A percentile compares a stretch with the other conserved stretches of the same genome.
Evolutionary conservation across 305 asterid genomes (phyloP).

Genomic region (Solanum hybrid): DNA sequence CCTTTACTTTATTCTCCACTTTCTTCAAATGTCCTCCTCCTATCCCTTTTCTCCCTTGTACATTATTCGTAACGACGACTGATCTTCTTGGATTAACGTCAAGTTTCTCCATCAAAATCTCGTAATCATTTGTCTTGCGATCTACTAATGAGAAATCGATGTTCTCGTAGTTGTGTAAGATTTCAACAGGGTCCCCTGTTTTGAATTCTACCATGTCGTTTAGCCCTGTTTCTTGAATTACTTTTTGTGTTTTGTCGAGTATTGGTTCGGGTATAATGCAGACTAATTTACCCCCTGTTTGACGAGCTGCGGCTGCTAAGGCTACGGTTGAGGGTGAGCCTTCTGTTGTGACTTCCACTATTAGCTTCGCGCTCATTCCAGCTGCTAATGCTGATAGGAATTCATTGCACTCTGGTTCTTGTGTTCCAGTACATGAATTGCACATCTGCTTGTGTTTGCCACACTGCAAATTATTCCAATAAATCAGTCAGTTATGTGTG

Average conservation of each 20-base stretch:
- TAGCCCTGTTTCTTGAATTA: conserved; percentile 44
- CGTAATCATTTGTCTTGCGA: conserved; percentile 29
- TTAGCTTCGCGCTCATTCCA: conserved; percentile 53
- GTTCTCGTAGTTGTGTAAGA: conserved; percentile 28
- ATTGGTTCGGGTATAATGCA: conserved; percentile 47
- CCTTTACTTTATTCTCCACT: conserved; percentile 28
- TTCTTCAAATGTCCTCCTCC: conserved; percentile 41
- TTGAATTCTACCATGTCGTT: conserved; percentile 44
- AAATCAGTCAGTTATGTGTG: background rate
- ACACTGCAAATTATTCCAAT: conserved; percentile 20
- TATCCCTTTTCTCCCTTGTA: conserved; percentile 43
- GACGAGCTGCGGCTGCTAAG: conserved; percentile 62
- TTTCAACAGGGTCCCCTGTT: conserved; percentile 47
- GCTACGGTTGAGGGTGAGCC: conserved; percentile 50
- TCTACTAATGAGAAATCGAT: conserved; percentile 55
- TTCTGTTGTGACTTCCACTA: conserved; percentile 50
- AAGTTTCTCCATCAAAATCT: conserved; percentile 24
- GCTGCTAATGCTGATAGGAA: conserved; percentile 57
- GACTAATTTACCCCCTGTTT: conserved; percentile 51
- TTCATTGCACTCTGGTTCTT: conserved; percentile 36
- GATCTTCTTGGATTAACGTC: conserved; percentile 47
- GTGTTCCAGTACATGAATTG: conserved; percentile 16
- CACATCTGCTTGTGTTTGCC: conserved; percentile 26
- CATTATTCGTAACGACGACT: conserved; percentile 49
- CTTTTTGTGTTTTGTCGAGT: conserved; percentile 30